Percentiles rank a stretch among this genome's conserved stretches.
These are phyloP conservation scores for grape (Vitis vinifera) DNA, from an alignment of 164 flowering plant species.

Conservation along the genomic window ASM3070453v1 NC_081821.1:2081001-2081500, in stretches of 20 bases:
- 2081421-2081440: slow-evolving; percentile 80
- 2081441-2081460: slow-evolving; percentile 72
- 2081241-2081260: slow-evolving; percentile 81
- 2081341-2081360: neutral
- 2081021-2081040: slow-evolving; percentile 27
- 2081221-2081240: slow-evolving; percentile 81
- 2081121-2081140: slow-evolving; percentile 94
- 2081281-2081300: slow-evolving; percentile 11
- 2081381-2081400: slow-evolving; percentile 14
- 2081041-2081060: neutral
- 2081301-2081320: neutral
- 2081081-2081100: neutral
- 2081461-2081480: slow-evolving; percentile 99
- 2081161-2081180: slow-evolving; percentile 96
- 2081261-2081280: slow-evolving; percentile 89
- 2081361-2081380: slow-evolving; percentile 4
- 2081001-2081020: slow-evolving; percentile 98
- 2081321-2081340: neutral
- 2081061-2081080: neutral
- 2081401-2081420: slow-evolving; percentile 90
- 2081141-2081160: slow-evolving; percentile 94
- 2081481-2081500: slow-evolving; percentile 29
- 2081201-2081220: slow-evolving; percentile 78
- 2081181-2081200: slow-evolving; percentile 61
- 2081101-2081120: slow-evolving; percentile 81